Conservation (phyloP, 2,329 filamentous ascomycete genomes). For the Penicillium capsulatum region DNA sequence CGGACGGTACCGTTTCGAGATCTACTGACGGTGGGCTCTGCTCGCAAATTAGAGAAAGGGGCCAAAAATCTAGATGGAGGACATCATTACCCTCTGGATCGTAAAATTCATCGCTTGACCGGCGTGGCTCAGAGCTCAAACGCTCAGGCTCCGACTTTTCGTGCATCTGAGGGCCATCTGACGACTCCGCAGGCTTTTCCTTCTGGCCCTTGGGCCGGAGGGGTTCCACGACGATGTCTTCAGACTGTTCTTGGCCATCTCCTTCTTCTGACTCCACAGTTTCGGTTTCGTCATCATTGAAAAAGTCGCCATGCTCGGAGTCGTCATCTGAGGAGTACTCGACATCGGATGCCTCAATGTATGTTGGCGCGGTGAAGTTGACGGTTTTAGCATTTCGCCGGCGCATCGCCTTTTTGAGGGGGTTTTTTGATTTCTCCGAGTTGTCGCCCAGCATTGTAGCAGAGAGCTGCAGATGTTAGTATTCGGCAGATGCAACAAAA, state of each 20-base stretch:
- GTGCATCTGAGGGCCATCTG: slow-evolving; percentile 14
- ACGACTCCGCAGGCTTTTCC: slow-evolving; percentile 29
- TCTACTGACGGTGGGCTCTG: slow-evolving; percentile 41
- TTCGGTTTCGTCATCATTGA: slow-evolving; percentile 49
- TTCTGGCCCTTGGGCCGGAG: slow-evolving; percentile 42
- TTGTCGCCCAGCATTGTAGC: slow-evolving; percentile 69
- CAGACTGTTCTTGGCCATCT: slow-evolving; percentile 31
- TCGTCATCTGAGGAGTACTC: slow-evolving; percentile 83
- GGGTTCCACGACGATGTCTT: slow-evolving; percentile 44
- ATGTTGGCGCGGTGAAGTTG: slow-evolving; percentile 77
- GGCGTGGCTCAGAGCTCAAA: slow-evolving; percentile 36
- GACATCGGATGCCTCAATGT: slow-evolving; percentile 80
- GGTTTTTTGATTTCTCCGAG: slow-evolving; percentile 74
- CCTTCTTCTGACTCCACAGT: slow-evolving; percentile 40
- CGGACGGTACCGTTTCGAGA: slow-evolving; percentile 82
- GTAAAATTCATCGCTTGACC: slow-evolving; percentile 65
- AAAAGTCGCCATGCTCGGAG: slow-evolving; percentile 46
- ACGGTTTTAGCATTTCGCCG: slow-evolving; percentile 80
- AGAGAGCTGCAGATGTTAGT: slow-evolving; percentile 51
- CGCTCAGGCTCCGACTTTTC: slow-evolving; percentile 27
- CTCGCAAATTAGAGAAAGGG: slow-evolving; percentile 7
- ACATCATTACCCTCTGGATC: slow-evolving; percentile 42
- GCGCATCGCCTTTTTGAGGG: slow-evolving; percentile 78
- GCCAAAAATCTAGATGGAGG: neutral
- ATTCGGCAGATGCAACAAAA: neutral